These are phyloP conservation scores for Plectosphaerella cucumerina DNA, from an alignment of 2,329 filamentous ascomycete species.

Conservation along the genomic window DNA sequence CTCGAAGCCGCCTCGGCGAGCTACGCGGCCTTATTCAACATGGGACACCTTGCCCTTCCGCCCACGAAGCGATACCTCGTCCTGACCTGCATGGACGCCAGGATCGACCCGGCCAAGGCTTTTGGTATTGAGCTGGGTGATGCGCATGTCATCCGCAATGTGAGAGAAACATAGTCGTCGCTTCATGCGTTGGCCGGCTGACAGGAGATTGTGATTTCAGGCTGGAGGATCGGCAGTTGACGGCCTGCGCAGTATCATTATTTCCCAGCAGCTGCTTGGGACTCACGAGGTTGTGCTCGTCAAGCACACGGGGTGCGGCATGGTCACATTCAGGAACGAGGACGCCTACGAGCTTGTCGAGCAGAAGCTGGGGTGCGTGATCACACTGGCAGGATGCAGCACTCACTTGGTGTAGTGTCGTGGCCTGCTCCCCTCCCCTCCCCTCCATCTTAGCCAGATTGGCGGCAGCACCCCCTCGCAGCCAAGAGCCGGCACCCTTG, in stretches of 20 bases:
- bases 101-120: conserved; percentile 62
- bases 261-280: conserved; percentile 74
- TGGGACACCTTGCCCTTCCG: conserved; percentile 62
- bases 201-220: conserved; percentile 13
- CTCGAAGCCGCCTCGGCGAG: conserved; percentile 10
- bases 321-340: conserved; percentile 63
- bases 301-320: conserved; percentile 72
- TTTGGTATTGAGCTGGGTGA: conserved; percentile 71
- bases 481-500: not conserved
- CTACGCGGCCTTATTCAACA: conserved; percentile 43
- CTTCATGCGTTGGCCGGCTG: not conserved
- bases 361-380: conserved; percentile 45
- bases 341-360: conserved; percentile 48
- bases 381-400: not conserved
- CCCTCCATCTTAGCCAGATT: conserved; percentile 15
- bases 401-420: too few relatives aligned
- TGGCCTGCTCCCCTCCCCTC: not conserved
- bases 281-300: conserved; percentile 71
- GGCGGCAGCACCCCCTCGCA: conserved; percentile 7
- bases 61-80: conserved; percentile 62
- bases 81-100: conserved; percentile 80
- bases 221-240: conserved; percentile 65
- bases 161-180: conserved; percentile 2
- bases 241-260: conserved; percentile 68
- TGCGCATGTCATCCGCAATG: conserved; percentile 74